Conservation (phyloP, 176 grass and related monocot species). For the Aegilops longissima region DNA sequence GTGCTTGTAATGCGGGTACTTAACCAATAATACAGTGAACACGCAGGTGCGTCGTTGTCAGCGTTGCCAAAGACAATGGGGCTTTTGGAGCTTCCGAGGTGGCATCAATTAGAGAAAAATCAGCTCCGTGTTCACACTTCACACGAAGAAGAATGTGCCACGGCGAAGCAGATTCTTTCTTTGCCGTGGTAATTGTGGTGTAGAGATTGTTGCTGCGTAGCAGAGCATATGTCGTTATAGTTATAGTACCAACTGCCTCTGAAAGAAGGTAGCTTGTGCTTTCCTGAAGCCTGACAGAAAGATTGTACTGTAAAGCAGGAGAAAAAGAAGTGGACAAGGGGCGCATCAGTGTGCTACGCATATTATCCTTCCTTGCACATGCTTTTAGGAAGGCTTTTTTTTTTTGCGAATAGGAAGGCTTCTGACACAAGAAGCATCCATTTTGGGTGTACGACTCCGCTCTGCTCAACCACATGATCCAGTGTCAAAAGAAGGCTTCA, state of each 20-base stretch:
- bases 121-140: neutral
- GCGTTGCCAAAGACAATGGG: neutral
- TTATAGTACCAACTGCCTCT: neutral
- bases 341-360: constrained; percentile 7
- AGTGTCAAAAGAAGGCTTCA: neutral
- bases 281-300: constrained; percentile 29
- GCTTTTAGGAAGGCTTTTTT: constrained; percentile 30
- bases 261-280: neutral
- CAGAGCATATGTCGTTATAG: neutral
- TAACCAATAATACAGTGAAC: neutral
- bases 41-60: neutral
- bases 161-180: neutral
- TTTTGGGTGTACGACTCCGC: neutral
- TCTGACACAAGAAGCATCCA: constrained; percentile 53
- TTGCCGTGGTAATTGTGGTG: neutral
- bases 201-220: neutral
- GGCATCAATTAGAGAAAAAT: neutral
- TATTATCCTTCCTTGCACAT: constrained; percentile 18
- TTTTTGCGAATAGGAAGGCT: neutral
- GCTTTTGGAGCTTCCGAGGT: neutral
- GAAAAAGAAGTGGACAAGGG: constrained; percentile 24
- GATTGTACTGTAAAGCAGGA: constrained; percentile 36
- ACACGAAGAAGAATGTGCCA: neutral
- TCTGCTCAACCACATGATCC: neutral
- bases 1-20: neutral